Conservation (phyloP, 179 eudicot genomes). For the Silene vulgaris region DNA sequence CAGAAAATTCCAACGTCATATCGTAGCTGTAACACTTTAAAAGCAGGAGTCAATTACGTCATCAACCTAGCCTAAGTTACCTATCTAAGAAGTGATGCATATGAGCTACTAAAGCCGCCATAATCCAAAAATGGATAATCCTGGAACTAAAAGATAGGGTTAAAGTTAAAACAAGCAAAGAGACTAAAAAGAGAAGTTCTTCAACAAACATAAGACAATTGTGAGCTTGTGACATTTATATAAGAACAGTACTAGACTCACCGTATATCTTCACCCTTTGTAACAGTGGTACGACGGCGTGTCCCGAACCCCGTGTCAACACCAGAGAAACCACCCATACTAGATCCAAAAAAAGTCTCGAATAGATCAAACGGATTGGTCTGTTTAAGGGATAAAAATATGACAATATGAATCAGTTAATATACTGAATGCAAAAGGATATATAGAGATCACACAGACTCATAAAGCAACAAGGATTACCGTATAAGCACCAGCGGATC, state of each 20-base stretch:
- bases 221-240: not conserved
- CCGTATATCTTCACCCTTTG: slow-evolving; percentile 96
- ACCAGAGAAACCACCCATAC: slow-evolving; percentile 75
- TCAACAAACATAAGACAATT: not conserved
- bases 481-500: slow-evolving; percentile 81
- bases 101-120: not conserved
- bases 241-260: slow-evolving; percentile 35
- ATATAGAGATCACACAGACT: slow-evolving; percentile 11
- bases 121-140: not conserved
- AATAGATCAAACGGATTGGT: slow-evolving; percentile 98
- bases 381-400: slow-evolving; percentile 28
- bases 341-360: slow-evolving; percentile 92
- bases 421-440: slow-evolving; percentile 12
- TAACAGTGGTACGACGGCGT: slow-evolving; percentile 64
- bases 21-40: slow-evolving; percentile 78
- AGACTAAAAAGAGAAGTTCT: not conserved
- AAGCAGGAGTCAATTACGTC: slow-evolving; percentile 35
- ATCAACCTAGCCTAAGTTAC: slow-evolving; percentile 5
- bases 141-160: not conserved
- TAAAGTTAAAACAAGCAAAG: no score
- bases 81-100: not conserved
- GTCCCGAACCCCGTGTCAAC: slow-evolving; percentile 74
- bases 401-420: slow-evolving; percentile 14
- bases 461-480: slow-evolving; percentile 35
- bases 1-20: slow-evolving; percentile 75